A percentile compares a stretch with the other conserved stretches of the same genome.
Evolutionary conservation across 805 yeast genomes (phyloP).

Genomic region (Metschnikowia orientalis): DNA sequence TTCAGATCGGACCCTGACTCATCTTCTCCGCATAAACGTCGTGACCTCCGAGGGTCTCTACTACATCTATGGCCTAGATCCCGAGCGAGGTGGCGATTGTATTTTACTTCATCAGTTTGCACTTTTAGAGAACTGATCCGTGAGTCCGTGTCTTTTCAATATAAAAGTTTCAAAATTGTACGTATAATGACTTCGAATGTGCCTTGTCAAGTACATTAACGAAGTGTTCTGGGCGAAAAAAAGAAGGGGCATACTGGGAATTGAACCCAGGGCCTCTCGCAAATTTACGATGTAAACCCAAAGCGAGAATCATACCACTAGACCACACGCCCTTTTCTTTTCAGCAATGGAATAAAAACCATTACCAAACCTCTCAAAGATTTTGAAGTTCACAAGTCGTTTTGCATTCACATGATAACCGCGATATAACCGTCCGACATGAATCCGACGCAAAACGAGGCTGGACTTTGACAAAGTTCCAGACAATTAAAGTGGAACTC

Average conservation of each 20-base stretch:
- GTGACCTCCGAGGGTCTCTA: constrained; percentile 80
- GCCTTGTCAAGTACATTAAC: no score
- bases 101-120: constrained; percentile 69
- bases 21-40: constrained; percentile 52
- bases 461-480: no score
- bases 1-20: constrained; percentile 19
- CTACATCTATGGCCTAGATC: constrained; percentile 75
- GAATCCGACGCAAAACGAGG: no score
- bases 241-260: constrained; percentile 18
- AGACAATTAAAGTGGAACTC: no score
- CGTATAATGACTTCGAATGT: no score
- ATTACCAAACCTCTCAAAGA: no score
- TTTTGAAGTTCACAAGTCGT: no score
- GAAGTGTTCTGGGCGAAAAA: neutral
- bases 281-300: constrained; percentile 10
- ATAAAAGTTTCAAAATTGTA: neutral
- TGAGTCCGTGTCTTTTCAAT: neutral
- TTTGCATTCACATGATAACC: no score
- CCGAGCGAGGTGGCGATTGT: constrained; percentile 93
- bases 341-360: no score
- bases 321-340: constrained; percentile 20
- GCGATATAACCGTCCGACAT: no score
- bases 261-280: constrained; percentile 20
- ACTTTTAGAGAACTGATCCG: constrained; percentile 31
- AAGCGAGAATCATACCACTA: constrained; percentile 23